Evolutionary conservation across 1,284 basidiomycete species (phyloP).

Genomic region (Ceratobasidium sp.): DNA sequence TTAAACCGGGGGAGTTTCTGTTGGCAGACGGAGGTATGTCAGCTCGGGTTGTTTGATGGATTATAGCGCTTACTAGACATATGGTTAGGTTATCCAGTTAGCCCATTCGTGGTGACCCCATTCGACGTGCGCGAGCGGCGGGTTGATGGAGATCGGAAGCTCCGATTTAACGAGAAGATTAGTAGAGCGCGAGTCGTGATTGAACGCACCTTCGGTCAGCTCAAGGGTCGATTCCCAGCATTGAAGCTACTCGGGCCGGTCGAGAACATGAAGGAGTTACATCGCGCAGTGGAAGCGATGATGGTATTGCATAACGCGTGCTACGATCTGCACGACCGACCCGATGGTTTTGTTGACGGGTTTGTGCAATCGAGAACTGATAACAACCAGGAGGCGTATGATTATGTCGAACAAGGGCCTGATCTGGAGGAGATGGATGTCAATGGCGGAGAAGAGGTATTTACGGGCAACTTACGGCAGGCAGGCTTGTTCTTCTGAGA

Average conservation of each 20-base stretch:
- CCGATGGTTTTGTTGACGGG: constrained; percentile 2
- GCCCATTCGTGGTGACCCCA: constrained; percentile 4
- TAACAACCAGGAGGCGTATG: background rate
- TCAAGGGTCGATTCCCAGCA: constrained; percentile 9
- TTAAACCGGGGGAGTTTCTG: constrained; percentile 13
- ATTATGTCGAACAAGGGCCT: background rate
- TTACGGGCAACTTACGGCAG: background rate
- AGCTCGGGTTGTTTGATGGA: background rate
- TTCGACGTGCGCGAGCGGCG: background rate
- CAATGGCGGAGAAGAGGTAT: background rate
- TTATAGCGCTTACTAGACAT: background rate
- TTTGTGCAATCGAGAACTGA: background rate
- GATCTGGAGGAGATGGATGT: background rate
- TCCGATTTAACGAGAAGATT: background rate
- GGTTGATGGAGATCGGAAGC: background rate
- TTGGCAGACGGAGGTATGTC: constrained; percentile 27
- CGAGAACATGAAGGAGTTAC: background rate
- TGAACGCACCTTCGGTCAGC: constrained; percentile 17
- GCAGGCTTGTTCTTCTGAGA: background rate
- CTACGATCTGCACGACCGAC: constrained; percentile 10
- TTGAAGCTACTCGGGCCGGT: background rate
- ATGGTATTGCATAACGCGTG: constrained; percentile 29
- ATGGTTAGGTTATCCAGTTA: constrained; percentile 8
- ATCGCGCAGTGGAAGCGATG: constrained; percentile 18
- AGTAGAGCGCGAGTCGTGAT: background rate